phyloP scores from a whole-genome alignment of 805 yeast species.

The Starmera pachycereana region DNA sequence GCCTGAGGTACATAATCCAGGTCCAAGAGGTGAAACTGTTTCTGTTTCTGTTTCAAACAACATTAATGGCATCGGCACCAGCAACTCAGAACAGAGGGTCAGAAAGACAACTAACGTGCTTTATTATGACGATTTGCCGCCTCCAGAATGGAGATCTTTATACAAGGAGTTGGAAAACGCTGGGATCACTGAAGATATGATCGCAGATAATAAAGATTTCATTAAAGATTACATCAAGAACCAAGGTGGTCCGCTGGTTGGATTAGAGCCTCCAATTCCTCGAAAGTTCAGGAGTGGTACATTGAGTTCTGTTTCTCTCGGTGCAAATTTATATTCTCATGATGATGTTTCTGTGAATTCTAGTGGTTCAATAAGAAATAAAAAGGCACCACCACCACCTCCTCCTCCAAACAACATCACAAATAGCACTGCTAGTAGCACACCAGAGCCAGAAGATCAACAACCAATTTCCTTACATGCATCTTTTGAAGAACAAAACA shows the following conservation, averaged over 20 bases:
- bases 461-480: too few species aligned
- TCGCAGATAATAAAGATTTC: slow-evolving; percentile 75
- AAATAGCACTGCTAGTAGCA: slow-evolving; percentile 11
- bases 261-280: slow-evolving; percentile 79
- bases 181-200: slow-evolving; percentile 83
- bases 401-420: slow-evolving; percentile 21
- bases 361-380: slow-evolving; percentile 20
- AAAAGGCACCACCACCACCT: slow-evolving; percentile 34
- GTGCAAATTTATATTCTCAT: slow-evolving; percentile 21
- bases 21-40: slow-evolving; percentile 20
- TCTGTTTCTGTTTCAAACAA: slow-evolving; percentile 5
- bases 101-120: slow-evolving; percentile 48
- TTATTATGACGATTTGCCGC: slow-evolving; percentile 72
- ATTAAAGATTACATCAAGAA: slow-evolving; percentile 67
- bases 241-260: slow-evolving; percentile 73
- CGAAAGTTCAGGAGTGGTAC: slow-evolving; percentile 38
- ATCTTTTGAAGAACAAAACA: too few species aligned
- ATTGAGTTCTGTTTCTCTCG: slow-evolving; percentile 16
- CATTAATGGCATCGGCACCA: not conserved
- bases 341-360: slow-evolving; percentile 16
- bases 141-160: slow-evolving; percentile 74
- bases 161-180: slow-evolving; percentile 63
- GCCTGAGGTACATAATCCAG: slow-evolving; percentile 21
- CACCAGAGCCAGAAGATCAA: not conserved
- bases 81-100: slow-evolving; percentile 39